Evolutionary conservation across 2,329 filamentous ascomycete genomes (phyloP), one percentile per base, ranked within the genome.

Genomic region (Neurospora sp.): DNA sequence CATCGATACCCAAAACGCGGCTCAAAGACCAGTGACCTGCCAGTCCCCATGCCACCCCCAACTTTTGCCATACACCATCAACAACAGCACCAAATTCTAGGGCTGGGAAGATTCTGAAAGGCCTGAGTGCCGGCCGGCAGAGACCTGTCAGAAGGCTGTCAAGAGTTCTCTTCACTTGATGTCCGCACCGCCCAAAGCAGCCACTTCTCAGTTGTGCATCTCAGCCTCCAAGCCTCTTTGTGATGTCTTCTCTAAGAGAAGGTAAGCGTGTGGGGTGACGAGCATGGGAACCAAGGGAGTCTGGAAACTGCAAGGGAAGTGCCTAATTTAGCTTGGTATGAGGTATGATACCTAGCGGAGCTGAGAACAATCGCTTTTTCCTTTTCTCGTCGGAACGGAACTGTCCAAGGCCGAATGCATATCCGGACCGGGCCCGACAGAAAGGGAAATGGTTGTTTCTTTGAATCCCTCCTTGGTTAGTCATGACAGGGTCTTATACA

Each of bases 1-100:
- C 71, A 72, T 77, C 76, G 74, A 70, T 78, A 76, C 77, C 78
- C 78, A 78, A 78, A 74, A 75, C 62, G 70, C 66, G 40, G 66
- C 70, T 71, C 62, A 70, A 52, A 69, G 71, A 66, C 73, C 73
- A 76, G 71, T 75, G 70, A 70, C 66, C 68, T 72, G 71, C 71
- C 72, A 70, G 23, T 33, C 52, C 15, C 28, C 13, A 62, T 62
- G 52, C 52, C 52, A 62, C 28, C 52, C 13, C 52, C 52, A 62
- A 62, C 52, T 62, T 36, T 62, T 62, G 52, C 52, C 28, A 10
- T 62, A 36, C 52, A 62, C 52, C 23, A 62, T 33, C 52, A 62
- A 62, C 52, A 62, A 62, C 23, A 62, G 52, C 52, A 33, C 28
- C 28, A 62, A 62, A 62, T 62, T 62, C 52, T 62, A 36, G 52